A percentile compares a stretch with the other conserved stretches of the same genome.
These are phyloP conservation scores for Dacryopinax primogenitus DNA, from an alignment of 768 basidiomycete genomes.

Conservation along the genomic window DNA sequence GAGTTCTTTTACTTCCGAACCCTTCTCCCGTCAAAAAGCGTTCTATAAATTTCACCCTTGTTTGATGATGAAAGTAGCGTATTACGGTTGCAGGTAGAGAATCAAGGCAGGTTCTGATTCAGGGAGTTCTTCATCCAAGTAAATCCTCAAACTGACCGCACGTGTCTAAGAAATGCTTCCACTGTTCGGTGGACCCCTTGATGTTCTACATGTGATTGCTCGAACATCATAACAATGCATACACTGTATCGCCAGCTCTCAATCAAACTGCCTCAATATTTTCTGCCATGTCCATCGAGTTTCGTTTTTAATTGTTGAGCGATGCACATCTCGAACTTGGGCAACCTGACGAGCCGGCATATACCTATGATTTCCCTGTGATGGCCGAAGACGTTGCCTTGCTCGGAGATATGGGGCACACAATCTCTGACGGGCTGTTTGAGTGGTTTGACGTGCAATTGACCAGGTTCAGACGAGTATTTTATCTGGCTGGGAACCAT, in stretches of 20 bases:
- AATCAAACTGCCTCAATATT: neutral
- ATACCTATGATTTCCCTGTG: neutral
- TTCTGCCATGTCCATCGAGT: neutral
- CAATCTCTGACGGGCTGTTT: conserved; percentile 25
- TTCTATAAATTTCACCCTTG: no score
- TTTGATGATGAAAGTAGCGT: no score
- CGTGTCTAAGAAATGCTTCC: no score
- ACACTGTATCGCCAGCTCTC: neutral
- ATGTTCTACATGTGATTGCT: no score
- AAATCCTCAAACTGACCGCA: no score
- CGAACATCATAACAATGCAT: no score
- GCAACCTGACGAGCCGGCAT: conserved; percentile 12
- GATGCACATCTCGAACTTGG: conserved; percentile 12
- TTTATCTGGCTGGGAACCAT: conserved; percentile 31
- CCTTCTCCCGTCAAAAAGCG: no score
- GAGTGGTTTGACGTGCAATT: conserved; percentile 27
- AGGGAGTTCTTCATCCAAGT: no score
- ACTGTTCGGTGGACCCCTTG: no score
- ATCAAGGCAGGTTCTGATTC: no score
- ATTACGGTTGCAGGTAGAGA: no score
- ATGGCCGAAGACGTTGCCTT: conserved; percentile 23
- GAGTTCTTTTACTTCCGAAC: no score
- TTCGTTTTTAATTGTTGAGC: neutral
- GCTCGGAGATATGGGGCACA: conserved; percentile 31
- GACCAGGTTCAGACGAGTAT: conserved; percentile 24